Conservation (phyloP, 2,329 filamentous ascomycete species). For the Colletotrichum tabaci region DNA sequence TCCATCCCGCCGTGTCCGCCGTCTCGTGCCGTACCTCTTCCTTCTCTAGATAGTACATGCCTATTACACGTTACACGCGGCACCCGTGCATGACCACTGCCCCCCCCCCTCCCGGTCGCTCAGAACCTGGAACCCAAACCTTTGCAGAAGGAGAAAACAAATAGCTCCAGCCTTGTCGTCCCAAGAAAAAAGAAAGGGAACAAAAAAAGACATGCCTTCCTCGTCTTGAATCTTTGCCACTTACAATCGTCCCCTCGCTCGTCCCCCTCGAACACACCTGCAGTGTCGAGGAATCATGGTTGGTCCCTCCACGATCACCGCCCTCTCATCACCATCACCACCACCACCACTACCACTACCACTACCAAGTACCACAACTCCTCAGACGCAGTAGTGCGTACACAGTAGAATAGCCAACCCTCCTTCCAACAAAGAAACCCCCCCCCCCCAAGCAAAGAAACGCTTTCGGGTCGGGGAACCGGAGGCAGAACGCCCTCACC, state of each 20-base stretch:
- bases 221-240: constrained; percentile 1
- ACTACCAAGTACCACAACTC: background rate
- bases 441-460: background rate
- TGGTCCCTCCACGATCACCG: constrained; percentile 4
- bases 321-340: background rate
- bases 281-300: constrained; percentile 21
- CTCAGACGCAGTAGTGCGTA: background rate
- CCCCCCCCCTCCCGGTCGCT: constrained; percentile 2
- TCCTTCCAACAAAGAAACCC: background rate
- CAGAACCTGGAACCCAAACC: background rate
- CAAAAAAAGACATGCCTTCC: constrained; percentile 1
- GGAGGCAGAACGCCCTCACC: too few species aligned
- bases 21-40: constrained; percentile 22
- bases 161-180: constrained; percentile 6
- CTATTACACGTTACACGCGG: background rate
- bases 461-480: constrained; percentile 4
- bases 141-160: constrained; percentile 5
- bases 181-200: background rate
- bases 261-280: background rate
- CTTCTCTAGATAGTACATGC: too few species aligned
- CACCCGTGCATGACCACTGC: constrained; percentile 5
- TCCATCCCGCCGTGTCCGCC: constrained; percentile 21
- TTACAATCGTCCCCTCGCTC: background rate
- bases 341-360: too few species aligned
- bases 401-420: background rate